phyloP scores from a whole-genome alignment of 176 grass and related monocot genomes.

The Themeda triandra region DNA sequence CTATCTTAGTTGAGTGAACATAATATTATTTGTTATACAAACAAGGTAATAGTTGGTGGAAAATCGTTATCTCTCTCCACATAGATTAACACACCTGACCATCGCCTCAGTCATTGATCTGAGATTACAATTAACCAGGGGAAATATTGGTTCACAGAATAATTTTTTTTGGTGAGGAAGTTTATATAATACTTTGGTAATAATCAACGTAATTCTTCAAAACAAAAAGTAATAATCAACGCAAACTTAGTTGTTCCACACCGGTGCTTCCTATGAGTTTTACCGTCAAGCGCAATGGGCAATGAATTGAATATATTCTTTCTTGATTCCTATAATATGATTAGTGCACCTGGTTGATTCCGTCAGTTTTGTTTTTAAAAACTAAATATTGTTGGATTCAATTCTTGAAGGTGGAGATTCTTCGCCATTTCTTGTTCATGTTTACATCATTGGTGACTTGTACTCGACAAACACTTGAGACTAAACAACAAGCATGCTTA shows the following conservation, averaged over 20 bases:
- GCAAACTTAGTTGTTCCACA: neutral
- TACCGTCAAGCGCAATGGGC: neutral
- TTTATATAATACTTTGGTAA: neutral
- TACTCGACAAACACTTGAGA: neutral
- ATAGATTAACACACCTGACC: neutral
- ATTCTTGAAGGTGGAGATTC: slow-evolving; percentile 21
- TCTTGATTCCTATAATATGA: neutral
- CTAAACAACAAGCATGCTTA: neutral
- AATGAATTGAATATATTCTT: neutral
- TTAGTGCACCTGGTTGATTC: slow-evolving; percentile 30
- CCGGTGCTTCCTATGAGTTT: neutral
- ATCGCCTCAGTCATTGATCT: neutral
- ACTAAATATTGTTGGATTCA: neutral
- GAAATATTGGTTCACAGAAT: neutral
- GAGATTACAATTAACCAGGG: neutral
- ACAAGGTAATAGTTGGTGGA: neutral
- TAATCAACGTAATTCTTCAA: too few relatives aligned
- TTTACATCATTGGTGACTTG: slow-evolving; percentile 1
- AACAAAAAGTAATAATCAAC: too few relatives aligned
- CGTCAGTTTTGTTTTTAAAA: neutral
- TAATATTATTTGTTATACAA: neutral
- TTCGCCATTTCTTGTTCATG: neutral
- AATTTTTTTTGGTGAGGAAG: neutral
- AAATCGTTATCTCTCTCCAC: neutral
- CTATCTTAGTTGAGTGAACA: neutral